Evolutionary conservation across 352 stramenopile genomes (phyloP).

Genomic region (Globisporangium solare): DNA sequence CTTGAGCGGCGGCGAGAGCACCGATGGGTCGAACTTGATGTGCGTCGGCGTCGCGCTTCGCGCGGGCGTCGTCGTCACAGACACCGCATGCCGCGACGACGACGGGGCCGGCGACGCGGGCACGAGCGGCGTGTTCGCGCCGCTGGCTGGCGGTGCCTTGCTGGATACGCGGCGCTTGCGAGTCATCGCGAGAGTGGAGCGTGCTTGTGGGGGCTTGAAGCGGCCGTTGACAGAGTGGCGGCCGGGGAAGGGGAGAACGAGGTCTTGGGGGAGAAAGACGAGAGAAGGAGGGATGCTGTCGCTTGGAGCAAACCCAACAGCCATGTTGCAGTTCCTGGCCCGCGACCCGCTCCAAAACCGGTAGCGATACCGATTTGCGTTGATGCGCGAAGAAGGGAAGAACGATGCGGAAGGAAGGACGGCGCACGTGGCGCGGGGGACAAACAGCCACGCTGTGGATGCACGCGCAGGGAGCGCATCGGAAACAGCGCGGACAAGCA

Average conservation of each 20-base stretch:
- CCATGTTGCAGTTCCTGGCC: not conserved
- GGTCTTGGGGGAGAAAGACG: conserved; percentile 4
- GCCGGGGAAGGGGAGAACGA: not conserved
- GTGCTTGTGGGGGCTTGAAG: conserved; percentile 8
- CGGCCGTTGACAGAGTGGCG: conserved; percentile 13
- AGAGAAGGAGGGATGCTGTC: conserved; percentile 1
- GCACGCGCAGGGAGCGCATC: too few species aligned
- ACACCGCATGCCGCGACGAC: not conserved
- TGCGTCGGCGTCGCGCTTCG: not conserved
- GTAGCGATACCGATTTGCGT: conserved; percentile 11
- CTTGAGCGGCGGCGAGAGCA: conserved; percentile 47
- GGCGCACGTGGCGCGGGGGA: too few species aligned
- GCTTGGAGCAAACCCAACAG: conserved; percentile 2
- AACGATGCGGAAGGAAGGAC: not conserved
- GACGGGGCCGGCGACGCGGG: not conserved
- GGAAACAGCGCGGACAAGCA: too few species aligned
- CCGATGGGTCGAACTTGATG: conserved; percentile 15
- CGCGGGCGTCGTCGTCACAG: not conserved
- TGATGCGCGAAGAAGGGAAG: too few species aligned
- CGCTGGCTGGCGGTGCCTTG: not conserved
- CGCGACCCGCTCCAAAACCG: conserved; percentile 8
- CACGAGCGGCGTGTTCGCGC: too few species aligned
- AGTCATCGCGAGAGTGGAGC: conserved; percentile 8
- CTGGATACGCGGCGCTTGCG: conserved; percentile 16
- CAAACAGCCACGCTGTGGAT: too few species aligned